Evolutionary conservation across 2,329 filamentous ascomycete genomes (phyloP).

Genomic region (Tolypocladium paradoxum): DNA sequence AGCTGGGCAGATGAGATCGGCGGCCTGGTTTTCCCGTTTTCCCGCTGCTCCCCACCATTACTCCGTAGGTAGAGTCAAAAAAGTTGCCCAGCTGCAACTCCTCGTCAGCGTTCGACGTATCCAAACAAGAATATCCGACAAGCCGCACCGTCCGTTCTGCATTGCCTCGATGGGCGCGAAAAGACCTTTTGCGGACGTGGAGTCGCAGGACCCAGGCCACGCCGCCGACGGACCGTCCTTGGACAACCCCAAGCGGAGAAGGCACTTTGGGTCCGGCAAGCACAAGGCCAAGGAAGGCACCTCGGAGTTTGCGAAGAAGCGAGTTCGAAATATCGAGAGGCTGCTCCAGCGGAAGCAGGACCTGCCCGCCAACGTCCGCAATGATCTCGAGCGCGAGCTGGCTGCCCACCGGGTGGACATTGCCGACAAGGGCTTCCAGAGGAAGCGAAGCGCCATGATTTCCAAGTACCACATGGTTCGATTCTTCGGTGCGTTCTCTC

Average conservation of each 20-base stretch:
- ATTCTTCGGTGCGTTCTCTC: conserved; percentile 56
- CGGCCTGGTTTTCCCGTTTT: not conserved
- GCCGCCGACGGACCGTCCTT: conserved; percentile 1
- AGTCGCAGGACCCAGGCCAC: conserved; percentile 4
- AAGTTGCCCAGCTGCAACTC: not conserved
- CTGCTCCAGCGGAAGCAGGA: conserved; percentile 49
- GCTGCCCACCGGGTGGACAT: conserved; percentile 56
- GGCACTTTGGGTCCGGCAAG: conserved; percentile 22
- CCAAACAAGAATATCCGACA: too few species aligned
- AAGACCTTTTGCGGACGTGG: conserved; percentile 17
- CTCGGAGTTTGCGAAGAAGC: conserved; percentile 57
- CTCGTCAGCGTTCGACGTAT: too few species aligned
- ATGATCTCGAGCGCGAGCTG: conserved; percentile 63
- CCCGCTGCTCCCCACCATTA: not conserved
- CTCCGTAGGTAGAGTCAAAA: not conserved
- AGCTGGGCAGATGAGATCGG: not conserved
- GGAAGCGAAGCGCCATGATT: conserved; percentile 59
- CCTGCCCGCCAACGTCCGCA: conserved; percentile 56
- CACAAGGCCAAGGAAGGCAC: conserved; percentile 34
- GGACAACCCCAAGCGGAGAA: conserved; percentile 19
- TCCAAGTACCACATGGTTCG: conserved; percentile 72
- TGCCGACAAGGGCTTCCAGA: conserved; percentile 45
- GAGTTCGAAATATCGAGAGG: conserved; percentile 58
- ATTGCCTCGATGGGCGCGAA: conserved; percentile 19
- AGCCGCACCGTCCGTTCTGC: not conserved